phyloP scores from a whole-genome alignment of 225 moss, liverwort and hornwort genomes.

The Marchantia paleacea region DNA sequence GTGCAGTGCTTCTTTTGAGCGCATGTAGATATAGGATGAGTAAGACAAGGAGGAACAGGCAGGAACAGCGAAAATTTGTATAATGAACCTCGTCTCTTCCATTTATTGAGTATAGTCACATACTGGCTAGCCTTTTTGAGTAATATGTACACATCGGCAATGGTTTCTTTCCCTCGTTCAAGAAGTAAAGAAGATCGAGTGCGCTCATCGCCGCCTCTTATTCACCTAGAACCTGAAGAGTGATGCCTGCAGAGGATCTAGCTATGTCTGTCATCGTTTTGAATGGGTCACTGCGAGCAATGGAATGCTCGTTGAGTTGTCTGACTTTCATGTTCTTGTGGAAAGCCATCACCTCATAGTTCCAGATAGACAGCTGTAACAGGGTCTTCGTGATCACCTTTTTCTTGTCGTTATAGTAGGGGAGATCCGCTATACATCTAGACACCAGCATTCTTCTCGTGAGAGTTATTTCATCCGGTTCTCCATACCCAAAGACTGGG shows the following conservation, averaged over 20 bases:
- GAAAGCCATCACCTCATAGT: background rate
- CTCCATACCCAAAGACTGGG: background rate
- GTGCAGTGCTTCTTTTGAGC: no score
- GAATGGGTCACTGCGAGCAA: background rate
- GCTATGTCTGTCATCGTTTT: background rate
- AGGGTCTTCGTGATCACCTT: background rate
- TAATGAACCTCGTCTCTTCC: background rate
- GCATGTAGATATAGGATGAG: no score
- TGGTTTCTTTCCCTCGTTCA: background rate
- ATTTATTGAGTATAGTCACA: background rate
- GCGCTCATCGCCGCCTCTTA: background rate
- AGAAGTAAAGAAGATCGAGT: background rate
- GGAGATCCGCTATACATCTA: background rate
- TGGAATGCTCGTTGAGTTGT: background rate
- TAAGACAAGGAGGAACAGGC: no score
- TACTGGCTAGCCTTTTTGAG: background rate
- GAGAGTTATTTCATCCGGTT: background rate
- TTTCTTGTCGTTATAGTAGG: background rate
- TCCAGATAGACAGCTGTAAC: background rate
- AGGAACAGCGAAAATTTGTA: background rate
- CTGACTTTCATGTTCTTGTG: background rate
- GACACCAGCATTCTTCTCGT: background rate
- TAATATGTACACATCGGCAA: slow-evolving; percentile 1
- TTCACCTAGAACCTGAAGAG: background rate
- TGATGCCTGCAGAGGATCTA: slow-evolving; percentile 2